Conservation (phyloP, 2,329 filamentous ascomycete genomes). For the Pseudovirgaria hyperparasitica region DNA sequence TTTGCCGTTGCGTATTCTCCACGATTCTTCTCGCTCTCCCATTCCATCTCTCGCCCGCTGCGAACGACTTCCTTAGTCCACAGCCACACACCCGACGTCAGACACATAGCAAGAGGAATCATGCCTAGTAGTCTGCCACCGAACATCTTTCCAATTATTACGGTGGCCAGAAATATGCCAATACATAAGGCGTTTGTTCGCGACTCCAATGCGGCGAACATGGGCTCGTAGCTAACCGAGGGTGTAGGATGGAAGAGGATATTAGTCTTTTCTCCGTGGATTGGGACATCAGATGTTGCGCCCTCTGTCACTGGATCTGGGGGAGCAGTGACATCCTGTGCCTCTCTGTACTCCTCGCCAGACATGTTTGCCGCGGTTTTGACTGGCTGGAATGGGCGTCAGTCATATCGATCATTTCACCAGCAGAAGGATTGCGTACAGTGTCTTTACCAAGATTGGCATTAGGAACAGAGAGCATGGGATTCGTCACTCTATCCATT, state of each 20-base stretch:
- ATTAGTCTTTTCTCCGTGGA: constrained; percentile 93
- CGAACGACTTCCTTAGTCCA: constrained; percentile 83
- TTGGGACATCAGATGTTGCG: constrained; percentile 84
- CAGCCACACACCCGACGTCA: constrained; percentile 68
- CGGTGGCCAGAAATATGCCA: constrained; percentile 58
- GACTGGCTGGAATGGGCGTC: constrained; percentile 36
- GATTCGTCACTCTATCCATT: constrained; percentile 58
- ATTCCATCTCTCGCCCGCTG: constrained; percentile 72
- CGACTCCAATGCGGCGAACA: constrained; percentile 64
- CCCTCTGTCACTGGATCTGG: constrained; percentile 75
- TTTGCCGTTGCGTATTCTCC: constrained; percentile 75
- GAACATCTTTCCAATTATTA: constrained; percentile 67
- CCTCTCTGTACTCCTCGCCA: constrained; percentile 66
- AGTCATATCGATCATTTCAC: not conserved
- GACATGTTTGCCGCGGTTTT: constrained; percentile 60
- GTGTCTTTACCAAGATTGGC: constrained; percentile 70
- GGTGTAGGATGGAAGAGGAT: constrained; percentile 93
- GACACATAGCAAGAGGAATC: constrained; percentile 56
- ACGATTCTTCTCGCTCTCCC: constrained; percentile 74
- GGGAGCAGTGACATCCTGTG: constrained; percentile 81
- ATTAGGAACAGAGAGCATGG: constrained; percentile 74
- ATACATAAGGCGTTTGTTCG: constrained; percentile 58
- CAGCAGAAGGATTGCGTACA: constrained; percentile 19
- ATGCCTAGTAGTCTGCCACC: constrained; percentile 67
- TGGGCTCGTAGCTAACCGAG: constrained; percentile 77